Conservation (phyloP, 495 filamentous ascomycete species). For the Apodospora peruviana region DNA sequence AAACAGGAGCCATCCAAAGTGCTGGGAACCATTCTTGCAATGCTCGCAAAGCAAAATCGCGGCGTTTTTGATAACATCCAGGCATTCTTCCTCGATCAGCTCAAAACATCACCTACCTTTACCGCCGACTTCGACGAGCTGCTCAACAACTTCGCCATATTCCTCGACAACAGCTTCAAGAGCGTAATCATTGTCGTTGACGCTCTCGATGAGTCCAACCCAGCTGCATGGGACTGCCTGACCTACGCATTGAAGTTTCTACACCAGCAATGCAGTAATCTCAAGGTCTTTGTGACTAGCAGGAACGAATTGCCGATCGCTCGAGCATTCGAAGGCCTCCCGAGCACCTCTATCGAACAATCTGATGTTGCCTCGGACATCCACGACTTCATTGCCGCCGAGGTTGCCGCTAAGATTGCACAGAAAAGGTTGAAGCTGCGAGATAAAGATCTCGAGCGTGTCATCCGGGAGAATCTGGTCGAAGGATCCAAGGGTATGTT, state of each 20-base stretch:
- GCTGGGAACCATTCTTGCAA: constrained; percentile 5
- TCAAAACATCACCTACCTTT: constrained; percentile 1
- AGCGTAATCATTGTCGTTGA: constrained; percentile 5
- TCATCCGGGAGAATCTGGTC: neutral
- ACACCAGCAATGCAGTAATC: neutral
- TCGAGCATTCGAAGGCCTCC: constrained; percentile 2
- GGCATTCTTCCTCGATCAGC: constrained; percentile 7
- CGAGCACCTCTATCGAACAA: constrained; percentile 4
- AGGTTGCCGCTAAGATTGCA: neutral
- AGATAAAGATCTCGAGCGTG: neutral
- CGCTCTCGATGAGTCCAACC: constrained; percentile 5
- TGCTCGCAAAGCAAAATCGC: constrained; percentile 5
- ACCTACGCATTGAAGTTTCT: neutral
- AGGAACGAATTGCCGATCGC: constrained; percentile 2
- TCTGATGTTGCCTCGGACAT: constrained; percentile 1
- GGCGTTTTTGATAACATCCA: constrained; percentile 4
- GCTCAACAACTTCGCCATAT: constrained; percentile 3
- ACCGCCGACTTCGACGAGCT: constrained; percentile 9
- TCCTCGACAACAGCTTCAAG: constrained; percentile 1
- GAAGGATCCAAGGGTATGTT: constrained; percentile 25
- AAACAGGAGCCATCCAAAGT: constrained; percentile 7
- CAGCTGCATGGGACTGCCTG: neutral
- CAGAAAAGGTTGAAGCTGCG: constrained; percentile 1
- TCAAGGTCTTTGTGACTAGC: constrained; percentile 7
- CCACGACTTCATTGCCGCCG: neutral